Base-by-base conservation (phyloP, 441 rosid genomes). In the Pelargonium cotyledonis region DNA sequence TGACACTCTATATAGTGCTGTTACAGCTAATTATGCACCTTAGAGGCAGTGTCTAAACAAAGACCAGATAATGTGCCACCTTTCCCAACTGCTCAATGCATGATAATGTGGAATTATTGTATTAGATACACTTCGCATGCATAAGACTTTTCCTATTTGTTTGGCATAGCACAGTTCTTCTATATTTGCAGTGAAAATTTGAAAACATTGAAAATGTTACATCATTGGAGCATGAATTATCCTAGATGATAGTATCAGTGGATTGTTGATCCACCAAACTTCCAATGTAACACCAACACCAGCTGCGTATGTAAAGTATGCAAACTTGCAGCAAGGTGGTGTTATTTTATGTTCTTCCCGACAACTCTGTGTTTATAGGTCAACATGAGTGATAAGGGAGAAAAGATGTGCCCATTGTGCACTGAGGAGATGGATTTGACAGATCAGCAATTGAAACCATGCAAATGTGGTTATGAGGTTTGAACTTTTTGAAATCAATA, bases 381-480 rank as follows among this genome's bases (percentile, higher is more conserved):
- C 64, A 69, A 62, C 69, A 74, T 74, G 77, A 64, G 77, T 46
- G 77, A 74, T 29, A 58, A 69, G 65, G 77, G 77, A n/a, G 77
- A 74, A 57, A 74, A 74, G 70, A 74, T 69, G 2, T 74, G 77
- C 58, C 77, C 77, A 57, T 69, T 74, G 58, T 74, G 77, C 46
- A 69, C 77, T 15, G 77, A 74, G 58, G 77, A 74, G 77, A 74
- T 74, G 77, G 77, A 74, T 46, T 60, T 74, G 47, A 74, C 77
- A 19, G 77, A 74, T 69, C 77, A 64, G 73, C 77, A 74, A 61
- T 60, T 74, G 70, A 74, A 69, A 49, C 69, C 77, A 5, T 74
- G 77, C 77, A 74, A 74, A 74, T 74, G 77, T 65, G 77, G 77
- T 21, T 74, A 74, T 18, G 70, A 69, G 73, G 73, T 74, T 43